Evolutionary conservation across 208 protist genomes (phyloP).

Genomic region (Wallacemonas sp.): DNA sequence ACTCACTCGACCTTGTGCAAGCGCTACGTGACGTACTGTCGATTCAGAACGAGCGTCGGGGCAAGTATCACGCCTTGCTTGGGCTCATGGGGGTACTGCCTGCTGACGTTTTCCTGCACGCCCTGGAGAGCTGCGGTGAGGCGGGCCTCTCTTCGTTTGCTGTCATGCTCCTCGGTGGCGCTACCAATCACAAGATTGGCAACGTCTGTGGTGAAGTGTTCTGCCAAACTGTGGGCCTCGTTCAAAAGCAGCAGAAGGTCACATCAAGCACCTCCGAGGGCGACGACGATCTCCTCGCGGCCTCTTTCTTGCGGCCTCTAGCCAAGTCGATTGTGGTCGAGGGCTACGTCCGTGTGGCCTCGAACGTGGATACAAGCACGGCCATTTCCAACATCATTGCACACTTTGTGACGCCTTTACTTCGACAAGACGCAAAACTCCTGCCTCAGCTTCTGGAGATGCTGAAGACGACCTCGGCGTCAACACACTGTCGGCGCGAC

Average conservation of each 20-base stretch:
- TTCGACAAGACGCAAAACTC: slow-evolving; percentile 39
- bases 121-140: slow-evolving; percentile 24
- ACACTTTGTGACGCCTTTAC: slow-evolving; percentile 76
- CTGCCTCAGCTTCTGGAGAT: slow-evolving; percentile 28
- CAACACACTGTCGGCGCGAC: no score
- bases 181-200: slow-evolving; percentile 82
- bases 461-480: slow-evolving; percentile 17
- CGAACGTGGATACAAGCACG: slow-evolving; percentile 44
- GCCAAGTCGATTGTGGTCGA: slow-evolving; percentile 46
- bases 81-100: slow-evolving; percentile 58
- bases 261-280: background rate
- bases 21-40: slow-evolving; percentile 48
- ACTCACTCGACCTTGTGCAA: slow-evolving; percentile 18
- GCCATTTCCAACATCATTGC: slow-evolving; percentile 70
- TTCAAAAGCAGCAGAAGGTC: slow-evolving; percentile 2
- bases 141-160: slow-evolving; percentile 40
- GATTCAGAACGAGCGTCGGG: slow-evolving; percentile 69
- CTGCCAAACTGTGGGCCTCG: slow-evolving; percentile 37
- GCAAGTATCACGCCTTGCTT: slow-evolving; percentile 87
- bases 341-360: slow-evolving; percentile 41
- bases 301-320: slow-evolving; percentile 57
- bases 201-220: slow-evolving; percentile 83
- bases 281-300: slow-evolving; percentile 22
- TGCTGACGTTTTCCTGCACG: slow-evolving; percentile 40
- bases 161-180: slow-evolving; percentile 51